Percentiles rank a stretch among this genome's conserved stretches.
Conservation (phyloP, 805 yeast species). For the Crinitomyces ghanaensis region DNA sequence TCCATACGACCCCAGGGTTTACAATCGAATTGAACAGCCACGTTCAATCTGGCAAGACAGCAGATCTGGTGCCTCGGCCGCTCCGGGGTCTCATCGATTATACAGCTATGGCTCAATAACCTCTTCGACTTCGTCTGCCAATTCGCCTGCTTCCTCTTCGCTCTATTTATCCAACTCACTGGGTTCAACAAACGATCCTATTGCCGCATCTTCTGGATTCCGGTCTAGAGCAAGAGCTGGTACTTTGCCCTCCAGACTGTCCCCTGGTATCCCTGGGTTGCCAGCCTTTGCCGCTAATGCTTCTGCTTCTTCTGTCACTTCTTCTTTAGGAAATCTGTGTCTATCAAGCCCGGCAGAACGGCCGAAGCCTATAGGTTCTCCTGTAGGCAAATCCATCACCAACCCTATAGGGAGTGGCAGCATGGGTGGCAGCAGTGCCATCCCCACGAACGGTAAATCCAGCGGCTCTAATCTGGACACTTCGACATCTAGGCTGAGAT, state of each 20-base stretch:
- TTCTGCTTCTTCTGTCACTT: conserved; percentile 4
- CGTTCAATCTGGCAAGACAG: conserved; percentile 13
- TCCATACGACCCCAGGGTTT: conserved; percentile 15
- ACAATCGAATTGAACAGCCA: conserved; percentile 4
- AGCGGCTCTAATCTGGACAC: too few species aligned
- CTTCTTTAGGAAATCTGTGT: not conserved
- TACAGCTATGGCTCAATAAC: conserved; percentile 1
- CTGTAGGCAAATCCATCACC: not conserved
- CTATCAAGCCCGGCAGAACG: conserved; percentile 3
- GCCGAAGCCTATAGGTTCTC: not conserved
- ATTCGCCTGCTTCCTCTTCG: conserved; percentile 6
- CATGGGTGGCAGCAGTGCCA: conserved; percentile 8
- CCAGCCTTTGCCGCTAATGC: not conserved
- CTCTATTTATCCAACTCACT: conserved; percentile 2
- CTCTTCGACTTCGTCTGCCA: not conserved
- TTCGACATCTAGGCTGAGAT: conserved; percentile 15
- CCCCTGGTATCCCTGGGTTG: conserved; percentile 19
- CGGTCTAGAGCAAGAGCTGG: conserved; percentile 65
- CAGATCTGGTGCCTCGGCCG: too few species aligned
- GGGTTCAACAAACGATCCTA: conserved; percentile 13
- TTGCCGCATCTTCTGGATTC: conserved; percentile 29
- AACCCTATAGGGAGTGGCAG: conserved; percentile 5
- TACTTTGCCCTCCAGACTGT: conserved; percentile 58
- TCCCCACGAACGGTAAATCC: conserved; percentile 5
- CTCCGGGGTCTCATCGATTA: not conserved